Conservation (phyloP, 306 rosid genomes). For the Nissolia schottii region DNA sequence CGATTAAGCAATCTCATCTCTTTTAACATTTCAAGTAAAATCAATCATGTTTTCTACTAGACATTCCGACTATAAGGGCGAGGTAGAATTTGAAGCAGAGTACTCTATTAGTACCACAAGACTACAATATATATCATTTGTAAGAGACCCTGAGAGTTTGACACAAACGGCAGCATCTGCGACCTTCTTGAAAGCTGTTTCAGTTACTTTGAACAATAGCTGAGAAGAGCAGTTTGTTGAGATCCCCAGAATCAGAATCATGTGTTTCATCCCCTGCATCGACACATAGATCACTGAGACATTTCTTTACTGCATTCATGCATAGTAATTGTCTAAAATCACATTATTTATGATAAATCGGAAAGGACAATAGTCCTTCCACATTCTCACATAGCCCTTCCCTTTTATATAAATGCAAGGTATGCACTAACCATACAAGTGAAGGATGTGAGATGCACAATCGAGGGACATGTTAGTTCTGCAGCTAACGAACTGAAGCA, state of each 20-base stretch:
- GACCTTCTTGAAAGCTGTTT: slow-evolving; percentile 9
- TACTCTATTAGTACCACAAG: background rate
- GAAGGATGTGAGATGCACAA: background rate
- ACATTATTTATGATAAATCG: background rate
- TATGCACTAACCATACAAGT: background rate
- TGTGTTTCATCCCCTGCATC: slow-evolving; percentile 58
- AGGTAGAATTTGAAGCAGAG: background rate
- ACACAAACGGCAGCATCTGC: background rate
- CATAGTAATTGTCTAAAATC: background rate
- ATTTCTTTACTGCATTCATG: background rate
- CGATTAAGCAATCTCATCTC: background rate
- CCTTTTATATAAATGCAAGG: background rate
- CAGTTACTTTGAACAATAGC: slow-evolving; percentile 58
- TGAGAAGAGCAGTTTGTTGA: slow-evolving; percentile 79
- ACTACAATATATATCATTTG: background rate
- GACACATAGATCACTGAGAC: background rate
- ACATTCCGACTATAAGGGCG: background rate
- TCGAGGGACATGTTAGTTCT: background rate
- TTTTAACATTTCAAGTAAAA: slow-evolving; percentile 6
- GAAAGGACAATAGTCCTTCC: background rate
- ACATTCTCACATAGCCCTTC: background rate
- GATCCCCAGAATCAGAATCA: slow-evolving; percentile 49
- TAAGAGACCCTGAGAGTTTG: background rate
- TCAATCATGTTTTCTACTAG: background rate
- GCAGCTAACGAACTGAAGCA: background rate